phyloP scores from a whole-genome alignment of 441 rosid species.

The Flueggea neowawraea region DNA sequence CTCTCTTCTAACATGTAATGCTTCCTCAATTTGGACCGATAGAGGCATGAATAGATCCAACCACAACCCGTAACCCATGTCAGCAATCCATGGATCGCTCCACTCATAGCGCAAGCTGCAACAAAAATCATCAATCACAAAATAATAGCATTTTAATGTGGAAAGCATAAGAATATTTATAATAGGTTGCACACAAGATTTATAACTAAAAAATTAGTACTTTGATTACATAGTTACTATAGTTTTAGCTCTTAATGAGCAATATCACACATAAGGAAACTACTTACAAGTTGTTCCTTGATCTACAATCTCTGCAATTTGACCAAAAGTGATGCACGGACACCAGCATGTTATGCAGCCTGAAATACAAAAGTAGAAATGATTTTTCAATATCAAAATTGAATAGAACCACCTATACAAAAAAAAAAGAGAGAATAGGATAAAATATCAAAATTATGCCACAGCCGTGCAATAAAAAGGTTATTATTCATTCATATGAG shows the following conservation, averaged over 20 bases:
- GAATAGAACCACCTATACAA: too few relatives aligned
- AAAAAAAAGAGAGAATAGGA: too few relatives aligned
- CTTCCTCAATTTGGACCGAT: constrained; percentile 23
- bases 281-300: constrained; percentile 33
- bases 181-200: too few relatives aligned
- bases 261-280: too few relatives aligned
- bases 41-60: constrained; percentile 20
- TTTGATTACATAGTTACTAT: not conserved
- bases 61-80: constrained; percentile 10
- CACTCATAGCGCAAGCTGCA: constrained; percentile 25
- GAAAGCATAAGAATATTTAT: too few relatives aligned
- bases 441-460: too few relatives aligned
- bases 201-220: not conserved
- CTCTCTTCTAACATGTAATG: constrained; percentile 15
- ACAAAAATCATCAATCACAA: not conserved
- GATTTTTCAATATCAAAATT: too few relatives aligned
- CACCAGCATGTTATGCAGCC: constrained; percentile 73
- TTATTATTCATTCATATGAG: too few relatives aligned
- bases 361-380: not conserved
- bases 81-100: constrained; percentile 15
- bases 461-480: too few relatives aligned
- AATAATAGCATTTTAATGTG: not conserved
- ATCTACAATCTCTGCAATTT: constrained; percentile 59
- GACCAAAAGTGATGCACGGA: constrained; percentile 71
- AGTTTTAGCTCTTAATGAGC: too few relatives aligned